Evolutionary conservation across 1,284 basidiomycete species (phyloP), one percentile per base, ranked within the genome.

Genomic region (Fomitiporia mediterranea): DNA sequence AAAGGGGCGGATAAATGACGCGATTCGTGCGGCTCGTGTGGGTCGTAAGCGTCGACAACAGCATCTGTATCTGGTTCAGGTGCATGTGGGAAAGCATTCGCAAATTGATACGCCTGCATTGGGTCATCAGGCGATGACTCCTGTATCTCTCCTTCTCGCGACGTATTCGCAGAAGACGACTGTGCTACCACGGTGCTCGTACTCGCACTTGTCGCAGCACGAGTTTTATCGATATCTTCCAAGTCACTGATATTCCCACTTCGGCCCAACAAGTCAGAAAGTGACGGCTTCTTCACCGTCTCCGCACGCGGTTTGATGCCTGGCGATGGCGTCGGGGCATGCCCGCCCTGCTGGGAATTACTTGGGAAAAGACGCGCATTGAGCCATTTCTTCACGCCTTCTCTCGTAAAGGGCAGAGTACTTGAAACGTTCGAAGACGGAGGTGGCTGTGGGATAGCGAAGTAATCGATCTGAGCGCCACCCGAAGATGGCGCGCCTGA

Each of bases 381-480:
- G 46, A 89, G 68, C 88, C 88, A 91, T 64, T 85, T 85, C 68
- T 82, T 85, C 28, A 90, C 86, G 23, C 82, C 87, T 51, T 86
- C 82, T 13, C 86, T 74, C 15, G 80, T 87, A 67, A 79, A 86
- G 0, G 88, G 88, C 53, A 90, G 72, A 62, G 70, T 66, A n/a
- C 73, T 67, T n/a, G 68, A 65, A 9, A 62, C 65, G 56, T 69
- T 72, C 51, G 68, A 74, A 38, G 70, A 70, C 51, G 70, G 69
- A 57, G 72, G 42, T 65, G 68, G n/a, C n/a, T 59, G 52, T 21
- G 52, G 52, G 28, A 75, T 65, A 51, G 69, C 72, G 65, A 79
- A 71, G 63, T 81, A 78, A 53, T 84, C 82, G 34, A 68, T 67
- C 51, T 78, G 74, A 38, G 78, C 75, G 23, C 73, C 72, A 4